These are phyloP conservation scores for Fusarium sp. DNA, from an alignment of 2,329 filamentous ascomycete species.

Conservation along the genomic window DNA sequence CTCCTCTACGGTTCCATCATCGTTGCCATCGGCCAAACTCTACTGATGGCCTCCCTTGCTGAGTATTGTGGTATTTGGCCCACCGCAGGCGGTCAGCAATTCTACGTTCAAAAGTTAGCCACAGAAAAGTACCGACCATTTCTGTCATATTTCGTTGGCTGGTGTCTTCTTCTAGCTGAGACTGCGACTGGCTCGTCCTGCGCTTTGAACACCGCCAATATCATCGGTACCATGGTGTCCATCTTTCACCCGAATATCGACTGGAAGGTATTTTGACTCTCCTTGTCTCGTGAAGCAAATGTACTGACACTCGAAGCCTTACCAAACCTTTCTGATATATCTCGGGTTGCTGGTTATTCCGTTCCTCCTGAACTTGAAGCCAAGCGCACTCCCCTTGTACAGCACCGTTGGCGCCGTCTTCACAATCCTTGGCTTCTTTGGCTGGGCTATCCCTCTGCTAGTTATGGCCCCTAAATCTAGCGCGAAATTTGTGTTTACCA, in stretches of 20 bases:
- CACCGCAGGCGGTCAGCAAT: slow-evolving; percentile 16
- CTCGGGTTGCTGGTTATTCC: background rate
- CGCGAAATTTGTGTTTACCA: slow-evolving; percentile 11
- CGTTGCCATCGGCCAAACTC: slow-evolving; percentile 15
- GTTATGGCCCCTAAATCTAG: slow-evolving; percentile 4
- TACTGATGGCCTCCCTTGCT: slow-evolving; percentile 23
- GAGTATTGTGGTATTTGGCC: slow-evolving; percentile 24
- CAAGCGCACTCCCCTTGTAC: slow-evolving; percentile 15
- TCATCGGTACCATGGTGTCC: slow-evolving; percentile 4
- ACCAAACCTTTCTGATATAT: slow-evolving; percentile 22
- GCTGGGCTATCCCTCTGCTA: slow-evolving; percentile 14
- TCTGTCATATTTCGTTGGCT: slow-evolving; percentile 17
- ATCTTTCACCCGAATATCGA: slow-evolving; percentile 18
- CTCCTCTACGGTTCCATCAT: slow-evolving; percentile 27
- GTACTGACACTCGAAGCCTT: background rate
- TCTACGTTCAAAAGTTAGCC: slow-evolving; percentile 7
- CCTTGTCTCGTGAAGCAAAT: rapidly evolving
- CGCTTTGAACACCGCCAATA: slow-evolving; percentile 19
- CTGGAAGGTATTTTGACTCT: slow-evolving; percentile 10
- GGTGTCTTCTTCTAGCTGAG: slow-evolving; percentile 17
- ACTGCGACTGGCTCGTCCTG: slow-evolving; percentile 9
- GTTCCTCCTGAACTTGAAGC: slow-evolving; percentile 13
- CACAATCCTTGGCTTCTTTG: slow-evolving; percentile 20
- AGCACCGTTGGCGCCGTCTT: slow-evolving; percentile 20
- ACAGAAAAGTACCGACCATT: background rate